Base-by-base conservation (phyloP, 2,329 filamentous ascomycete species). In the Sclerotiophoma versabilis region DNA sequence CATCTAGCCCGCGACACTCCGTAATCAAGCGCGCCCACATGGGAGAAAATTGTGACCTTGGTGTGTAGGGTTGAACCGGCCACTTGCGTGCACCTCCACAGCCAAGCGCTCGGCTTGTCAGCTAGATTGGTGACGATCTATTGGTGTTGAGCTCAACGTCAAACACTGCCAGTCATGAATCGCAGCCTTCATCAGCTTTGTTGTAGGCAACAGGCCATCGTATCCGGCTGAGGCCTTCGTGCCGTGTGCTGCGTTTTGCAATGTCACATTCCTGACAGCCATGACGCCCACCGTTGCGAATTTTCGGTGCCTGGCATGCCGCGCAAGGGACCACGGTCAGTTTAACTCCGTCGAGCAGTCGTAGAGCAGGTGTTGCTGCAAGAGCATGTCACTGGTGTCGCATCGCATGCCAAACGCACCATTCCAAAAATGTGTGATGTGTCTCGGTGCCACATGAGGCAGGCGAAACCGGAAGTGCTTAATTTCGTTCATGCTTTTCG, bases 1-100 rank as follows among this genome's bases (percentile, higher is more conserved):
- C 54, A 26, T 53, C 58, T 62, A 54, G 57, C 33, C 58, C 60
- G 56, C 48, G 45, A 44, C 36, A 53, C 55, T 57, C 51, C 59
- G 58, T 65, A 65, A 67, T 54, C 61, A 57, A 57, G 57, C 45
- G 53, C 44, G 42, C 55, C 51, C 53, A 59, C 50, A 32, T 46
- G 50, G 38, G 39, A 43, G 36, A 47, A 51, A 45, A 39, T 41
- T 29, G 44, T 54, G 50, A 36, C 50, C 43, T 44, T 26, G 27
- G 61, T 44, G 26, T 34, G 23, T 15, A 30, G 30, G n/a, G 32
- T 54, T 51, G 47, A 58, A 41, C 52, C 57, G 55, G 46, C 37
- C 57, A 57, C 39, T 44, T 53, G 57, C 29, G 34, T 14, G 29
- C 20, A 59, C 58, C 41, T 54, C 50, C 59, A 59, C 57, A 49